Evolutionary conservation across 768 basidiomycete species (phyloP).

Genomic region (Epithele typhae): DNA sequence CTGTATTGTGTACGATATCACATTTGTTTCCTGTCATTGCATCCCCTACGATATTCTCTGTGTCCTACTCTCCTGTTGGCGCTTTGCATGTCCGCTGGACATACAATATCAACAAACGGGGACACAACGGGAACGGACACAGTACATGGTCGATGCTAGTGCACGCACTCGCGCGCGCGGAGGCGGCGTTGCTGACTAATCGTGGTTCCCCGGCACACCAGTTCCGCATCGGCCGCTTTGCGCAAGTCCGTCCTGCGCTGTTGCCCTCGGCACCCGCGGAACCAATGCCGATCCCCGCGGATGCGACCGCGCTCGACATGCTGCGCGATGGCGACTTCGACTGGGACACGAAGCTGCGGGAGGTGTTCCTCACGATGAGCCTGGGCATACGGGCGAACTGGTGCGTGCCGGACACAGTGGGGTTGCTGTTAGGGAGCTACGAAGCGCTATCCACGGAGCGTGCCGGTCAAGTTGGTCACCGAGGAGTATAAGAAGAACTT

Average conservation of each 20-base stretch:
- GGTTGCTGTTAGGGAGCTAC: slow-evolving; percentile 44
- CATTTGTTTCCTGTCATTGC: too few relatives aligned
- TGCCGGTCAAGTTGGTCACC: slow-evolving; percentile 41
- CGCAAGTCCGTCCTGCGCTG: slow-evolving; percentile 49
- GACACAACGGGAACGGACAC: too few relatives aligned
- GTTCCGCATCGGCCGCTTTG: slow-evolving; percentile 61
- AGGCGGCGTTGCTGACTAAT: too few relatives aligned
- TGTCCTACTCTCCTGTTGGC: too few relatives aligned
- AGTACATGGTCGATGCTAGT: too few relatives aligned
- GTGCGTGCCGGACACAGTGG: slow-evolving; percentile 60
- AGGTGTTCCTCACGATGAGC: slow-evolving; percentile 56
- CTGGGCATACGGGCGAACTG: slow-evolving; percentile 66
- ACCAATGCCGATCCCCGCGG: slow-evolving; percentile 12
- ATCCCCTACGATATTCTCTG: too few relatives aligned
- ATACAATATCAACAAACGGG: too few relatives aligned
- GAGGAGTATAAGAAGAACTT: slow-evolving; percentile 42
- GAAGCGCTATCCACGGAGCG: slow-evolving; percentile 57
- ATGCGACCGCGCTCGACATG: slow-evolving; percentile 8
- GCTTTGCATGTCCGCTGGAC: too few relatives aligned
- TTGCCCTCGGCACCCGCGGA: slow-evolving; percentile 22
- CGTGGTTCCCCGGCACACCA: slow-evolving; percentile 78
- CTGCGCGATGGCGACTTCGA: slow-evolving; percentile 34
- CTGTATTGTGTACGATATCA: too few relatives aligned
- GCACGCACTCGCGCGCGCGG: slow-evolving; percentile 42
- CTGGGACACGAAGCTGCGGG: slow-evolving; percentile 65